Base-by-base conservation (phyloP, 805 yeast genomes). In the Tetrapisispora nanseiensis region DNA sequence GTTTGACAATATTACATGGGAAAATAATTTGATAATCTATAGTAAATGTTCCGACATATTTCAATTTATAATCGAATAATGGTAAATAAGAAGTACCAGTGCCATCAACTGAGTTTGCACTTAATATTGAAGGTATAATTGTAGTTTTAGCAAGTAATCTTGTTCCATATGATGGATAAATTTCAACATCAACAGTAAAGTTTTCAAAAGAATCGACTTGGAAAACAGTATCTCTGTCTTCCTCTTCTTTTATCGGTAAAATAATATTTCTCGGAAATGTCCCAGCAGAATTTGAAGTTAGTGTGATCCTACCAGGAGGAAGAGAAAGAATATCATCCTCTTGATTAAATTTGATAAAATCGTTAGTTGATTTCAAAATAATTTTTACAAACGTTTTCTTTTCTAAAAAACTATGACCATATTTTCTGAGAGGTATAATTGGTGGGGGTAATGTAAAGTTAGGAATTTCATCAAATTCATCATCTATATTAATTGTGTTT, bases 401-500 rank as follows among this genome's bases (percentile, higher is more conserved):
- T 57, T 92, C 97, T 55, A 92, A 66, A 67, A 87, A 92, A 60
- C 86, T 92, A 63, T 92, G 98, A 13, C 98, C 98, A 58, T 92
- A 92, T 53, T 95, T 76, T 54, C 96, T 73, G 41, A 92, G 67
- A 0, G 98, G 98, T 39, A 92, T 78, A 41, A 92, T 86, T 3
- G 98, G 98, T 1, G 98, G 98, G 0, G 98, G 98, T 44, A 92
- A 69, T 19, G 87, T 77, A 38, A 92, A 72, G 53, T 86, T 95
- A 0, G 98, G 97, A 41, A 92, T 90, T 15, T 78, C 72, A 50
- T 86, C 95, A 23, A 33, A 34, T 21, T 54, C 43, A 31, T 41
- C 48, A 33, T 41, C 39, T 9, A 48, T 39, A 30, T 67, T 70
- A 29, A 44, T 43, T 13, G 39, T 27, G 18, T 31, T 35, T 16